A percentile compares a stretch with the other conserved stretches of the same genome.
These are phyloP conservation scores for Lodderomyces orthopsilosis DNA, from an alignment of 1,139 yeast genomes.

Conservation along the genomic window DNA sequence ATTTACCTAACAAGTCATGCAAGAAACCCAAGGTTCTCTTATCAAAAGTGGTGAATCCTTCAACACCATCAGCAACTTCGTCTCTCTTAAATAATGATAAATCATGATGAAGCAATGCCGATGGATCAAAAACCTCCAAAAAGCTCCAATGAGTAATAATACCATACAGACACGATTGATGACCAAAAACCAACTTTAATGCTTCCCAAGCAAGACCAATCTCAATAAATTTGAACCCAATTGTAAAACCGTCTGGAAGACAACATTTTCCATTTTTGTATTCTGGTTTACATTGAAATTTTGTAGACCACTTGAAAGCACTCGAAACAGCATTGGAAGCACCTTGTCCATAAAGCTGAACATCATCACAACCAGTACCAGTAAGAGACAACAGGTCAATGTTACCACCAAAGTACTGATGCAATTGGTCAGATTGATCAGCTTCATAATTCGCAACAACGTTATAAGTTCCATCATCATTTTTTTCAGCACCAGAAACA, in stretches of 20 bases:
- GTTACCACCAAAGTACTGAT: slow-evolving; percentile 6
- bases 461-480: slow-evolving; percentile 10
- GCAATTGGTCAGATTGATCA: slow-evolving; percentile 8
- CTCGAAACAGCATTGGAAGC: slow-evolving; percentile 6
- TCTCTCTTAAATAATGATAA: slow-evolving; percentile 10
- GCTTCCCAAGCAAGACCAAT: slow-evolving; percentile 53
- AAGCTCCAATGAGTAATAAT: neutral
- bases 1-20: slow-evolving; percentile 5
- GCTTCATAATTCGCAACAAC: slow-evolving; percentile 11
- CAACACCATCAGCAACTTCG: slow-evolving; percentile 5
- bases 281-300: slow-evolving; percentile 12
- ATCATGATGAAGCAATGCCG: neutral
- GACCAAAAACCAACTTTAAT: slow-evolving; percentile 8
- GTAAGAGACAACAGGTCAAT: slow-evolving; percentile 7
- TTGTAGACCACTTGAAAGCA: slow-evolving; percentile 13
- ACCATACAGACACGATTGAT: slow-evolving; percentile 2
- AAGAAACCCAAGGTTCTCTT: slow-evolving; percentile 10
- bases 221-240: slow-evolving; percentile 56
- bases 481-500: slow-evolving; percentile 11
- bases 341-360: slow-evolving; percentile 9
- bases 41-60: slow-evolving; percentile 4
- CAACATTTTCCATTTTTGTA: slow-evolving; percentile 11
- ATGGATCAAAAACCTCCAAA: slow-evolving; percentile 6
- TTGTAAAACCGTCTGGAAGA: slow-evolving; percentile 11
- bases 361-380: slow-evolving; percentile 12